Base-by-base conservation (phyloP, 345 rosid species). In the Raphanus sativus region DNA sequence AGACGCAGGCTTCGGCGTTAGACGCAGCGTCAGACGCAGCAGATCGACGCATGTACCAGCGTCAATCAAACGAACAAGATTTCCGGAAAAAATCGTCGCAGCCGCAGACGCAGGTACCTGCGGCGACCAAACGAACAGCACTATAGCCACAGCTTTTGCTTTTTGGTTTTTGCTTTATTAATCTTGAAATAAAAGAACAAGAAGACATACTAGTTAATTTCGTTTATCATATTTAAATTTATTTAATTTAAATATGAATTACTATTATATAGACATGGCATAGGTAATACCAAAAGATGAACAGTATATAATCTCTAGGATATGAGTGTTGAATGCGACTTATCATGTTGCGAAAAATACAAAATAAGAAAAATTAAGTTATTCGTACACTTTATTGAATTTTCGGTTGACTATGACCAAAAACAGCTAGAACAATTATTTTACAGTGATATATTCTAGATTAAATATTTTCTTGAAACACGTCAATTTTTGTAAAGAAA, bases 141-240 rank as follows among this genome's bases (percentile, higher is more conserved):
- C n/a, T n/a, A 58, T 25, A 72, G 77, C 63, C 73, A 78, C 68
- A 72, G 1, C 63, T 78, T 78, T 71, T 78, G 36, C 55, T 58
- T 72, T 40, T 45, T 45, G 52, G 52, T 45, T 45, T 15, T 24
- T 29, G 15, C 66, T 30, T 13, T 45, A 21, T 25, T 40, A 61
- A 60, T 17, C 1, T 34, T 21, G 0, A 28, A 4, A 4, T 2
- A 54, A 40, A 26, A 16, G 2, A 3, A 26, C 8, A 64, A 62
- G 15, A 62, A 36, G 16, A 72, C 2, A 29, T 7, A 21, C 6
- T 33, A 52, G 17, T 24, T 64, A 74, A 38, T 25, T 34, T 52
- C 0, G 2, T 55, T 6, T 10, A 38, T 66, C 10, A 38, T 74
- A 3, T 29, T 26, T 10, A 3, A 4, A 9, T 66, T 40, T 36